phyloP scores from a whole-genome alignment of 331 rosid genomes.

The Arachis monticola region DNA sequence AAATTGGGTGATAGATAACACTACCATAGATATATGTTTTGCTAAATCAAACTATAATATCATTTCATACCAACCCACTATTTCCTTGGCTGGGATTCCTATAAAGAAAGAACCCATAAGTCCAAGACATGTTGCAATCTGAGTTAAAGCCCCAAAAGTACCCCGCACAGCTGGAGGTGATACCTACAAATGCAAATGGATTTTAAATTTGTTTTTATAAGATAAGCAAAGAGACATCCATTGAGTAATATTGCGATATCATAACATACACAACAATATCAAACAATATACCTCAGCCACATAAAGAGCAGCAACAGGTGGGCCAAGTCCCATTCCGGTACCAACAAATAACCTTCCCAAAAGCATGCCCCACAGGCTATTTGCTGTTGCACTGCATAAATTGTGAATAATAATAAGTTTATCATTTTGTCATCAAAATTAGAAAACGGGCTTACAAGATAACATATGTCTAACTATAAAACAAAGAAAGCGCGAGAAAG shows the following conservation, averaged over 20 bases:
- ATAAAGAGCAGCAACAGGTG: conserved; percentile 66
- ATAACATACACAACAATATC: conserved; percentile 19
- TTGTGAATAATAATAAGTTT: conserved; percentile 35
- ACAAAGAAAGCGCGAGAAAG: conserved; percentile 8
- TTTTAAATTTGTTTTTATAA: conserved; percentile 2
- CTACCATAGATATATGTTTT: conserved; percentile 21
- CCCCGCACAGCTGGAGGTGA: conserved; percentile 62
- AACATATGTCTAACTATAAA: neutral
- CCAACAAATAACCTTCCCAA: conserved; percentile 70
- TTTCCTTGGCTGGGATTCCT: conserved; percentile 60
- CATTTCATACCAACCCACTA: conserved; percentile 60
- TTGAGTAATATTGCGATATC: conserved; percentile 19
- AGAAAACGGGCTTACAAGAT: conserved; percentile 24
- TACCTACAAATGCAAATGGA: conserved; percentile 47
- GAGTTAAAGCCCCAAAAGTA: conserved; percentile 61
- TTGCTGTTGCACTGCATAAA: conserved; percentile 58
- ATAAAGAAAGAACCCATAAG: conserved; percentile 55
- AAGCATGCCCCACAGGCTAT: conserved; percentile 67
- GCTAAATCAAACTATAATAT: conserved; percentile 17
- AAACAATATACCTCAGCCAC: conserved; percentile 59
- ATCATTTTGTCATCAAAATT: conserved; percentile 30
- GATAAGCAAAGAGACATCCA: conserved; percentile 3
- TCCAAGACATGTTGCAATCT: conserved; percentile 69
- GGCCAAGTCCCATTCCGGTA: conserved; percentile 70
- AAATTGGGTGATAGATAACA: conserved; percentile 15